phyloP scores from a whole-genome alignment of 129 eudicot genomes.

The Tanacetum coccineum region DNA sequence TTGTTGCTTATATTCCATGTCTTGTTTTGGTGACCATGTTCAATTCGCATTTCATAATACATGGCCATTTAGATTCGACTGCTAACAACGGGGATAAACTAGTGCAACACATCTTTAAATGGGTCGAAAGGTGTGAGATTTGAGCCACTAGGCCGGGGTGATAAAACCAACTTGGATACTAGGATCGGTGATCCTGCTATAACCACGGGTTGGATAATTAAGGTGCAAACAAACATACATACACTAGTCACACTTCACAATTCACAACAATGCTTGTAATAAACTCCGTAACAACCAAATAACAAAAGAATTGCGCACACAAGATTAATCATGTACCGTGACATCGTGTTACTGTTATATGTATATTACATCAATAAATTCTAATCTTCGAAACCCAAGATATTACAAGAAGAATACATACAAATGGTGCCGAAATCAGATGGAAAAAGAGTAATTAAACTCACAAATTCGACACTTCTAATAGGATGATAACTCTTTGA shows the following conservation, averaged over 20 bases:
- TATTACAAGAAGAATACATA: slow-evolving; percentile 34
- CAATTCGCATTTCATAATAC: no score
- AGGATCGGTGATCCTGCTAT: no score
- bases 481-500: slow-evolving; percentile 11
- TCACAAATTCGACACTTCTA: slow-evolving; percentile 18
- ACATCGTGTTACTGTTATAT: slow-evolving; percentile 18
- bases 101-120: no score
- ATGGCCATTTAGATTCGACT: no score
- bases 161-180: no score
- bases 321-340: slow-evolving; percentile 13
- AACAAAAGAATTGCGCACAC: slow-evolving; percentile 26
- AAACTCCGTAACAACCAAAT: slow-evolving; percentile 5
- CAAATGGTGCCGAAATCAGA: slow-evolving; percentile 27
- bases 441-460: slow-evolving; percentile 19
- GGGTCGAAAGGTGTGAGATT: no score
- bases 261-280: slow-evolving; percentile 4
- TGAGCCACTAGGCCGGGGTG: no score
- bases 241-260: background rate
- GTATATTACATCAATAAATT: slow-evolving; percentile 26
- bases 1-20: no score
- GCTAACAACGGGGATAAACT: no score
- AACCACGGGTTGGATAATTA: no score
- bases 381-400: slow-evolving; percentile 18
- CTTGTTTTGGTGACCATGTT: no score
- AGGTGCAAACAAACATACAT: no score